A percentile compares a stretch with the other conserved stretches of the same genome.
Evolutionary conservation across 768 basidiomycete genomes (phyloP).

Genomic region (Tylopilus rubrobrunneus): DNA sequence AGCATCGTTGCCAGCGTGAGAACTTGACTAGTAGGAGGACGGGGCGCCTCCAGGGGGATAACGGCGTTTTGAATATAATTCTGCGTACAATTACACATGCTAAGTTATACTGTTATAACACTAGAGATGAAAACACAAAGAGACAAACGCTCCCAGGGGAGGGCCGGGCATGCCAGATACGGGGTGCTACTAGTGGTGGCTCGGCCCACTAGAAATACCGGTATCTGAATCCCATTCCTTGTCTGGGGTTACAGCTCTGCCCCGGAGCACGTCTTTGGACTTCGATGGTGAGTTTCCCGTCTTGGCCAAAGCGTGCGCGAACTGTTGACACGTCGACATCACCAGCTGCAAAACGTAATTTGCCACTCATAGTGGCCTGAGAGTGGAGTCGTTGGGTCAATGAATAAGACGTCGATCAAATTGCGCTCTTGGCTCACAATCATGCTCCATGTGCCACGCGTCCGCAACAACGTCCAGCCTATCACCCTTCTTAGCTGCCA

Average conservation of each 20-base stretch:
- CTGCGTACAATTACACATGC: slow-evolving; percentile 22
- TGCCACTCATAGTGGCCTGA: slow-evolving; percentile 63
- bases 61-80: slow-evolving; percentile 12
- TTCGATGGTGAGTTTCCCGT: slow-evolving; percentile 46
- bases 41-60: not conserved
- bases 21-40: not conserved
- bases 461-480: slow-evolving; percentile 55
- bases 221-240: slow-evolving; percentile 31
- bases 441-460: slow-evolving; percentile 57
- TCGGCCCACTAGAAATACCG: slow-evolving; percentile 17
- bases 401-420: not conserved
- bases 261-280: slow-evolving; percentile 32
- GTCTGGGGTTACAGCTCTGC: slow-evolving; percentile 21
- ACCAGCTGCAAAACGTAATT: slow-evolving; percentile 47
- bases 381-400: not conserved
- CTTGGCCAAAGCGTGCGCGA: slow-evolving; percentile 45
- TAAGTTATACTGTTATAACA: slow-evolving; percentile 21
- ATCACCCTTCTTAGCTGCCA: slow-evolving; percentile 57
- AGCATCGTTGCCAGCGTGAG: slow-evolving; percentile 1
- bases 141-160: slow-evolving; percentile 3
- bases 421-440: slow-evolving; percentile 42
- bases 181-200: not conserved
- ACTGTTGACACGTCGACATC: slow-evolving; percentile 54
- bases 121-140: slow-evolving; percentile 7
- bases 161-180: not conserved